phyloP scores from a whole-genome alignment of 1,284 basidiomycete genomes.

The Malassezia vespertilionis region DNA sequence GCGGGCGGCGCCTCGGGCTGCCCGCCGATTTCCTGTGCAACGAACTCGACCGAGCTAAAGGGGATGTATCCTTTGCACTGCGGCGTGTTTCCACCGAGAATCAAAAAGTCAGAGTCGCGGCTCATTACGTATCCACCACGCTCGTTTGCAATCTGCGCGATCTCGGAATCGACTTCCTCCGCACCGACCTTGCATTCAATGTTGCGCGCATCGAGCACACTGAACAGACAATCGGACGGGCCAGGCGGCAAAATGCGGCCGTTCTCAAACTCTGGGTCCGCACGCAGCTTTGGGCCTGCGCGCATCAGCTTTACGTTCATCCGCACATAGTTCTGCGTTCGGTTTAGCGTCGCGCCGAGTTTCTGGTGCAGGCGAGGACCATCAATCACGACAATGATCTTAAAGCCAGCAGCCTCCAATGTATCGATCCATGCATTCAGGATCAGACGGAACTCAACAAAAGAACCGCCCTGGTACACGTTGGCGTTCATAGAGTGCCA shows the following conservation, averaged over 20 bases:
- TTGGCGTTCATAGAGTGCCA: slow-evolving; percentile 21
- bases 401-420: slow-evolving; percentile 10
- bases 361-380: slow-evolving; percentile 18
- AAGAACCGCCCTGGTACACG: slow-evolving; percentile 18
- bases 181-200: slow-evolving; percentile 15
- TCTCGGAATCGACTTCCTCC: slow-evolving; percentile 13
- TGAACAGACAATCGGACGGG: slow-evolving; percentile 7
- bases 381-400: slow-evolving; percentile 15
- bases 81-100: slow-evolving; percentile 14
- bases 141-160: slow-evolving; percentile 17
- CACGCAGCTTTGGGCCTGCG: slow-evolving; percentile 15
- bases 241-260: slow-evolving; percentile 17
- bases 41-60: slow-evolving; percentile 8
- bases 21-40: slow-evolving; percentile 7
- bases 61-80: slow-evolving; percentile 15
- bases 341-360: slow-evolving; percentile 10
- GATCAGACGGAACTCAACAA: slow-evolving; percentile 10
- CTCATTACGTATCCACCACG: slow-evolving; percentile 16
- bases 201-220: slow-evolving; percentile 1
- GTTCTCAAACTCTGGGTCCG: slow-evolving; percentile 14
- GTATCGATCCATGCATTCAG: slow-evolving; percentile 12
- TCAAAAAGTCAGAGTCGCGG: slow-evolving; percentile 19
- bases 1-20: slow-evolving; percentile 4
- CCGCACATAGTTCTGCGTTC: slow-evolving; percentile 17
- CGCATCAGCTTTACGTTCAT: slow-evolving; percentile 19